Evolutionary conservation across 768 basidiomycete species (phyloP).

Genomic region (Phylloporus sp.): DNA sequence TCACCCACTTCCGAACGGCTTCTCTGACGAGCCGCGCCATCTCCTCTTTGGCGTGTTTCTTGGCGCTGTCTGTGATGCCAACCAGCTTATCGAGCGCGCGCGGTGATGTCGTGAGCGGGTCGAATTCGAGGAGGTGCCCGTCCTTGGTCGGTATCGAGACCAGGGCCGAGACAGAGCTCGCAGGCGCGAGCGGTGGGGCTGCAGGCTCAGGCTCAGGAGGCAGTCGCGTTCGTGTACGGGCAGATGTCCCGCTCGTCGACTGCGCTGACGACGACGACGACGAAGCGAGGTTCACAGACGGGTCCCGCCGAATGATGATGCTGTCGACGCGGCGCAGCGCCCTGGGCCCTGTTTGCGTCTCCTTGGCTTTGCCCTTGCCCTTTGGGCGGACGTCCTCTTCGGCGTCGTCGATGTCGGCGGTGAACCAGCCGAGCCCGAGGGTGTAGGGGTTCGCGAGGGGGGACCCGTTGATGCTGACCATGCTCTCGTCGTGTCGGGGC

Average conservation of each 20-base stretch:
- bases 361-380: slow-evolving; percentile 21
- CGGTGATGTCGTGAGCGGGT: slow-evolving; percentile 73
- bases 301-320: slow-evolving; percentile 60
- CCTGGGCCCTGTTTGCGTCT: slow-evolving; percentile 19
- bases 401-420: slow-evolving; percentile 30
- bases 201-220: slow-evolving; percentile 16
- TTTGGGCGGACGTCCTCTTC: slow-evolving; percentile 19
- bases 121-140: slow-evolving; percentile 80
- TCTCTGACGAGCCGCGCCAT: slow-evolving; percentile 70
- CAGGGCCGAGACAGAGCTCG: slow-evolving; percentile 46
- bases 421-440: slow-evolving; percentile 60
- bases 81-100: slow-evolving; percentile 69
- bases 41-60: slow-evolving; percentile 76
- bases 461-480: slow-evolving; percentile 80
- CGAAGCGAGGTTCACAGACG: slow-evolving; percentile 40
- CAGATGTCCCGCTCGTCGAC: slow-evolving; percentile 11
- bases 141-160: slow-evolving; percentile 79
- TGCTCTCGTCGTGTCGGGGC: slow-evolving; percentile 70
- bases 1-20: slow-evolving; percentile 75
- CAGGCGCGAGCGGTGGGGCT: slow-evolving; percentile 1
- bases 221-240: slow-evolving; percentile 38
- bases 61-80: slow-evolving; percentile 76
- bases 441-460: slow-evolving; percentile 77
- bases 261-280: slow-evolving; percentile 9
- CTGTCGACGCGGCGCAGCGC: slow-evolving; percentile 46